Percentiles rank a stretch among this genome's conserved stretches.
These are phyloP conservation scores for Ajuga chamaepitys DNA, from an alignment of 257 asterid genomes.

Conservation along the genomic window DNA sequence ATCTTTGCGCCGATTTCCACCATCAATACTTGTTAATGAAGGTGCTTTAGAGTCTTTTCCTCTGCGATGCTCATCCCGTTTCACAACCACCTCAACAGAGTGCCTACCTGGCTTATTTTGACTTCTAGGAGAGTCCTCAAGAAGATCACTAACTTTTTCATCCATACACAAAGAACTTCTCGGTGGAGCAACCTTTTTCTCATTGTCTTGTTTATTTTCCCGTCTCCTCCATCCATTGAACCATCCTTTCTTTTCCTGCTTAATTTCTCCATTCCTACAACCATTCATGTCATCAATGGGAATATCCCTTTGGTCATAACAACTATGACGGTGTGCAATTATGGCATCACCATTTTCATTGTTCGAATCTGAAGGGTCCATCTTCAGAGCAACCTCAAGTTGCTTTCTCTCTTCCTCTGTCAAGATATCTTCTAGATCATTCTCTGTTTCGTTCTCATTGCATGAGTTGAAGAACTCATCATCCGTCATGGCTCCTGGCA, in stretches of 20 bases:
- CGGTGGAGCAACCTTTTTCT: constrained; percentile 51
- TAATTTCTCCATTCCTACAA: constrained; percentile 32
- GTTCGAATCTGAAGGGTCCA: constrained; percentile 46
- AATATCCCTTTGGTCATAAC: constrained; percentile 73
- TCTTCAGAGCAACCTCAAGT: constrained; percentile 83
- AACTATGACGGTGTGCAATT: constrained; percentile 76
- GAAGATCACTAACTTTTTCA: constrained; percentile 55
- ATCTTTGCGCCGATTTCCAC: constrained; percentile 54
- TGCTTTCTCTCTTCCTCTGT: constrained; percentile 88
- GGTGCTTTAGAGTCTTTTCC: constrained; percentile 55
- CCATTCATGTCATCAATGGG: constrained; percentile 50
- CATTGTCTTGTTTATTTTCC: constrained; percentile 45
- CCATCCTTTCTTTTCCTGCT: constrained; percentile 83
- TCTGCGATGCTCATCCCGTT: constrained; percentile 62
- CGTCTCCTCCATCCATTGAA: constrained; percentile 79
- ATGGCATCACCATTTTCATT: constrained; percentile 52
- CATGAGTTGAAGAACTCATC: constrained; percentile 69
- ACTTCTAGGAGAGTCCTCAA: constrained; percentile 54
- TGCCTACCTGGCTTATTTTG: constrained; percentile 57
- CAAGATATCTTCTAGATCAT: constrained; percentile 65
- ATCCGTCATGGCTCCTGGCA: constrained; percentile 92
- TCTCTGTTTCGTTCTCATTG: constrained; percentile 77
- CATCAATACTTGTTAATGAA: constrained; percentile 46
- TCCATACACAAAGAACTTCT: constrained; percentile 66
- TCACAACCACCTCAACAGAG: constrained; percentile 65